Percentiles rank a stretch among this genome's conserved stretches.
Evolutionary conservation across 1,284 basidiomycete genomes (phyloP).

Genomic region (Pseudozyma tsukubaensis): DNA sequence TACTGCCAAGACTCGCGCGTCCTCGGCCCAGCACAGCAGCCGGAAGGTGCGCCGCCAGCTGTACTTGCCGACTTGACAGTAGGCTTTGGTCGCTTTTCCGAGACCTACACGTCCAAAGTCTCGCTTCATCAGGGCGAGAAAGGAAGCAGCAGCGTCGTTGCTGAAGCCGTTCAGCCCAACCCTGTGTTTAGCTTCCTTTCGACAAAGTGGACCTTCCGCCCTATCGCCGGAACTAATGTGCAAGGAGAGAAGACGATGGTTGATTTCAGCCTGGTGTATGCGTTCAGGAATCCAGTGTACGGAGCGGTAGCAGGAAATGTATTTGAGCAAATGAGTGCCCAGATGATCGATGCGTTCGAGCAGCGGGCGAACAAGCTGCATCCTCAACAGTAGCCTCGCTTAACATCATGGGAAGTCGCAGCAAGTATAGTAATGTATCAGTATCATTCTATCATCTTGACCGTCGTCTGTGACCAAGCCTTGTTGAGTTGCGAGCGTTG

Average conservation of each 20-base stretch:
- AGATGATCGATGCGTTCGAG: slow-evolving; percentile 94
- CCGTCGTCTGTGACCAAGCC: background rate
- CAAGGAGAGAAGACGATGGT: slow-evolving; percentile 29
- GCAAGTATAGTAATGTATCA: background rate
- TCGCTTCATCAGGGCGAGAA: slow-evolving; percentile 77
- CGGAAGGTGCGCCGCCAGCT: background rate
- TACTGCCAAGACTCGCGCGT: slow-evolving; percentile 85
- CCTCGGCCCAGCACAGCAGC: slow-evolving; percentile 67
- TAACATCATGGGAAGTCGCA: too few relatives aligned
- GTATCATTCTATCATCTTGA: background rate
- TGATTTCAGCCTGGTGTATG: slow-evolving; percentile 75
- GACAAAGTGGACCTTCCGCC: slow-evolving; percentile 75
- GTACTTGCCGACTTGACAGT: slow-evolving; percentile 83
- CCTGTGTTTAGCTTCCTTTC: slow-evolving; percentile 86
- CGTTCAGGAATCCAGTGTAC: slow-evolving; percentile 87
- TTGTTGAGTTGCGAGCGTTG: background rate
- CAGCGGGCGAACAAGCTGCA: slow-evolving; percentile 72
- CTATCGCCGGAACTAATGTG: background rate
- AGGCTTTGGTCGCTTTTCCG: slow-evolving; percentile 86
- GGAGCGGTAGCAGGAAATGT: slow-evolving; percentile 83
- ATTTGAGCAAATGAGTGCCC: slow-evolving; percentile 84
- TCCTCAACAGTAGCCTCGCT: background rate
- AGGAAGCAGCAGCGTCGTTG: slow-evolving; percentile 24
- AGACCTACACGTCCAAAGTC: slow-evolving; percentile 88
- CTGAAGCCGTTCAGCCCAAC: slow-evolving; percentile 66